Percentiles rank a stretch among this genome's conserved stretches.
Conservation (phyloP, 192 early-diverging fungal genomes). For the Obelidium mucronatum region DNA sequence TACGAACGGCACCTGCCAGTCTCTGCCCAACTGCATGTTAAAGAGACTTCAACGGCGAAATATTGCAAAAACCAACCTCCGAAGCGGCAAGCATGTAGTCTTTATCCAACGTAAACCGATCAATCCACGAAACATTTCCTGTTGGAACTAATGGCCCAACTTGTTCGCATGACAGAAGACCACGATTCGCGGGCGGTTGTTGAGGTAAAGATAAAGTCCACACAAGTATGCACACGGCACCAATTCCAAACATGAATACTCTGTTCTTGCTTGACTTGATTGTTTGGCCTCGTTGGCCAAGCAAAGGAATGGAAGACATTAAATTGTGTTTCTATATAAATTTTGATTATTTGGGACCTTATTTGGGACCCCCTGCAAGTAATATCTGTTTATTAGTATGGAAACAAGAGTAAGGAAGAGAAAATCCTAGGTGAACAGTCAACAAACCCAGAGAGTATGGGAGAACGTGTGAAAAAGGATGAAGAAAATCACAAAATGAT, state of each 20-base stretch:
- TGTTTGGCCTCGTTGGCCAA: neutral
- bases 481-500: no score
- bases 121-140: slow-evolving; percentile 2
- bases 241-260: neutral
- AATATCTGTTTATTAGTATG: no score
- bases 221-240: neutral
- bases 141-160: slow-evolving; percentile 4
- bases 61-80: neutral
- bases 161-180: slow-evolving; percentile 5
- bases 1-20: slow-evolving; percentile 44
- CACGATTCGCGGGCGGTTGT: neutral
- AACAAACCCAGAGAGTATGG: no score
- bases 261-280: neutral
- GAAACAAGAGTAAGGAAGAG: no score
- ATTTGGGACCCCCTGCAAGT: no score
- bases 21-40: slow-evolving; percentile 28
- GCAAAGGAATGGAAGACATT: neutral
- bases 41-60: neutral
- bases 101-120: slow-evolving; percentile 7
- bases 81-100: slow-evolving; percentile 18
- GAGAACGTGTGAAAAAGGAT: no score
- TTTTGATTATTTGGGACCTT: no score
- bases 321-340: no score
- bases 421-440: no score
- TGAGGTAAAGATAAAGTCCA: neutral